These are phyloP conservation scores for Lyophyllum semitale DNA, from an alignment of 768 basidiomycete genomes.

Conservation along the genomic window DNA sequence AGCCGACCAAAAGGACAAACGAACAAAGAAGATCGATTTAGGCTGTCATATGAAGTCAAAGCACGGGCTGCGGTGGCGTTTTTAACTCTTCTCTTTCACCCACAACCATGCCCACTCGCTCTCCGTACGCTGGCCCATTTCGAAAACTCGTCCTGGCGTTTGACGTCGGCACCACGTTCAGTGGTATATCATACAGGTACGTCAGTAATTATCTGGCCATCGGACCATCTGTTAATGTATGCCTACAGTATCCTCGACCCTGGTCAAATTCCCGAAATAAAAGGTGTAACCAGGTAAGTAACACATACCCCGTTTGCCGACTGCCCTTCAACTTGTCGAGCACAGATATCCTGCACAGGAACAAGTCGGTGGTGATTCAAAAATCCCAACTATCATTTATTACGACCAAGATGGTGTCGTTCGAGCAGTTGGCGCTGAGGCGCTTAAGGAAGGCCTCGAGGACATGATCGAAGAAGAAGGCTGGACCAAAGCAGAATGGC, in stretches of 20 bases:
- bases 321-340: not conserved
- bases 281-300: constrained; percentile 39
- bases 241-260: constrained; percentile 35
- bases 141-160: constrained; percentile 51
- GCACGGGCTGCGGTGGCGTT: constrained; percentile 33
- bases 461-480: constrained; percentile 42
- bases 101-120: constrained; percentile 23
- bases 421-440: constrained; percentile 50
- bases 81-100: not conserved
- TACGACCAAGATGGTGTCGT: constrained; percentile 42
- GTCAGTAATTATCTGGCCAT: not conserved
- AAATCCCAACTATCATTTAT: constrained; percentile 46
- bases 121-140: constrained; percentile 39
- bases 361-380: constrained; percentile 42
- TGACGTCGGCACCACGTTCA: constrained; percentile 55
- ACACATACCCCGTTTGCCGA: constrained; percentile 14
- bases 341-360: constrained; percentile 50
- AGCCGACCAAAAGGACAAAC: constrained; percentile 1
- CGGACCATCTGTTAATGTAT: not conserved
- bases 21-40: not conserved
- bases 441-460: constrained; percentile 36
- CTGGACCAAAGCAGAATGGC: constrained; percentile 54
- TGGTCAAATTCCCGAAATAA: constrained; percentile 34
- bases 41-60: not conserved
- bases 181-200: constrained; percentile 47